Evolutionary conservation across 2,329 filamentous ascomycete species (phyloP).

Genomic region (Dactylellina parvicollis): DNA sequence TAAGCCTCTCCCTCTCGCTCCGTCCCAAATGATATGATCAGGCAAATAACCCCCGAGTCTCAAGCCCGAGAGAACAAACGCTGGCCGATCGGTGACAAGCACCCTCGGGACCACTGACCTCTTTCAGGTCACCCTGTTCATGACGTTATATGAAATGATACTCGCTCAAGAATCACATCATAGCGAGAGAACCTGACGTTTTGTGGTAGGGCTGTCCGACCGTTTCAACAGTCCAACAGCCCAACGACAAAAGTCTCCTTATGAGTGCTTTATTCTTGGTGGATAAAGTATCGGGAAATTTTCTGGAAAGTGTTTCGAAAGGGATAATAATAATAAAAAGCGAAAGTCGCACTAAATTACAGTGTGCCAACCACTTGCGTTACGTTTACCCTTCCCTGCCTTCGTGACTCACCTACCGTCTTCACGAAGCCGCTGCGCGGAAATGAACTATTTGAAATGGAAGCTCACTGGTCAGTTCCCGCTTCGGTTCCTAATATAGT

Average conservation of each 20-base stretch:
- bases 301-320: too few relatives aligned
- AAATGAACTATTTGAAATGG: slow-evolving; percentile 23
- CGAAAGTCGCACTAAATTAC: slow-evolving; percentile 15
- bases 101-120: slow-evolving; percentile 23
- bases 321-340: too few relatives aligned
- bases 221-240: not conserved
- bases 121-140: slow-evolving; percentile 43
- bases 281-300: too few relatives aligned
- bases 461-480: slow-evolving; percentile 29
- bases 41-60: slow-evolving; percentile 19
- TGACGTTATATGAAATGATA: slow-evolving; percentile 52
- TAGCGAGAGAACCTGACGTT: slow-evolving; percentile 44
- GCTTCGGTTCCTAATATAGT: slow-evolving; percentile 52
- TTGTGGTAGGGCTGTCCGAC: not conserved
- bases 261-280: too few relatives aligned
- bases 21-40: slow-evolving; percentile 43
- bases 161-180: slow-evolving; percentile 47
- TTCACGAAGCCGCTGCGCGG: slow-evolving; percentile 22
- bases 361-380: not conserved
- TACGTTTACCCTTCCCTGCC: slow-evolving; percentile 1
- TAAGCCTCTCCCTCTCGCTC: not conserved
- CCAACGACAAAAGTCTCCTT: too few relatives aligned
- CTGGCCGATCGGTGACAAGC: slow-evolving; percentile 20
- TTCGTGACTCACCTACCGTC: slow-evolving; percentile 37
- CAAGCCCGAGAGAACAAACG: slow-evolving; percentile 5